Conservation (phyloP, 495 filamentous ascomycete genomes). For the Friedmanniomyces endolithicus region DNA sequence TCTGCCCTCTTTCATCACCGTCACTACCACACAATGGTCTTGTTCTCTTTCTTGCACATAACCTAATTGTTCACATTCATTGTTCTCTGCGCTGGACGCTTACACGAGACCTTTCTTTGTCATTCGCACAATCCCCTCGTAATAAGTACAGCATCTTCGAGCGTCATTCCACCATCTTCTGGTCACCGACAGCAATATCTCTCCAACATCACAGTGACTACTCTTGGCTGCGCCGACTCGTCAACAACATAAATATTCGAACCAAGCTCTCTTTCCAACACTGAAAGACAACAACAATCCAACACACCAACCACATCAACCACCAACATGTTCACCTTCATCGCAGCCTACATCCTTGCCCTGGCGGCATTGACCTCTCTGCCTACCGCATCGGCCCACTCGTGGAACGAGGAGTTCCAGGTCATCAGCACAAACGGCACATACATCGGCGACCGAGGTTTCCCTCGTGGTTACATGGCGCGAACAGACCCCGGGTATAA, state of each 20-base stretch:
- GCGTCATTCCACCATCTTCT: background rate
- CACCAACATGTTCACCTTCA: background rate
- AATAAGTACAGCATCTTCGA: background rate
- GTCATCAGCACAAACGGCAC: conserved; percentile 59
- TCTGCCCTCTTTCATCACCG: background rate
- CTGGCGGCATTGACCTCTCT: conserved; percentile 25
- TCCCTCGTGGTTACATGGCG: conserved; percentile 46
- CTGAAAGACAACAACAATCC: background rate
- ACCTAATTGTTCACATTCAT: background rate
- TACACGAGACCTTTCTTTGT: background rate
- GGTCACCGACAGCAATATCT: background rate
- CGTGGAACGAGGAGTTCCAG: conserved; percentile 66
- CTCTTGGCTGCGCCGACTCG: background rate
- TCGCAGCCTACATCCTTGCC: conserved; percentile 8
- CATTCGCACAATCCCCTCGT: background rate
- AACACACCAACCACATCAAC: background rate
- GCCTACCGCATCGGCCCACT: conserved; percentile 41
- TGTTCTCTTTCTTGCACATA: background rate
- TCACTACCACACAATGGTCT: background rate
- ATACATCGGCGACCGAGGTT: conserved; percentile 59
- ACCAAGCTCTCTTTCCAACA: background rate
- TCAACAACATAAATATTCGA: background rate
- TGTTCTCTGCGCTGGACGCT: conserved; percentile 4
- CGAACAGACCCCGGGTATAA: conserved; percentile 38
- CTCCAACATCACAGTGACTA: background rate